Conservation (phyloP, 257 asterid species). For the Mitragyna speciosa region DNA sequence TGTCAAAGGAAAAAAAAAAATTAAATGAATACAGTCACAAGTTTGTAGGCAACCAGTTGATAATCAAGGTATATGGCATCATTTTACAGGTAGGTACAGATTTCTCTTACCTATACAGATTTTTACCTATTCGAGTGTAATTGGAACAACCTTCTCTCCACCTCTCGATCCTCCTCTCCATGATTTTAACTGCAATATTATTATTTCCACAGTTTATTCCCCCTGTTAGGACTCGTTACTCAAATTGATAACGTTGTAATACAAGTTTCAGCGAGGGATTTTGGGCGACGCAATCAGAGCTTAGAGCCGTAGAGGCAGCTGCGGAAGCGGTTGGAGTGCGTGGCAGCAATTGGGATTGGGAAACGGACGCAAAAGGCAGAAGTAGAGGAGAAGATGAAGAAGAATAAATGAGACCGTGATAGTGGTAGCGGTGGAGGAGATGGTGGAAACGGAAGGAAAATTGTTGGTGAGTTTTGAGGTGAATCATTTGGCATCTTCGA, state of each 20-base stretch:
- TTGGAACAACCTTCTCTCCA: too few species aligned
- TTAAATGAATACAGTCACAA: too few species aligned
- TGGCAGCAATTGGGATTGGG: constrained; percentile 46
- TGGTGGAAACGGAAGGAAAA: constrained; percentile 54
- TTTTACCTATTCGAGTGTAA: too few species aligned
- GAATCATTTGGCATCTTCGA: constrained; percentile 57
- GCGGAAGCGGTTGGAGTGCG: constrained; percentile 38
- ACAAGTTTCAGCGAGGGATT: constrained; percentile 75
- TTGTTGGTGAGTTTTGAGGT: constrained; percentile 48
- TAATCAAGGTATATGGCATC: too few species aligned
- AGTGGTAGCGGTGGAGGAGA: constrained; percentile 24
- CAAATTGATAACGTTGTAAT: constrained; percentile 84
- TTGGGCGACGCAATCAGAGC: constrained; percentile 68
- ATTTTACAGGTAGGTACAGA: too few species aligned
- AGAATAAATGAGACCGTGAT: constrained; percentile 25
- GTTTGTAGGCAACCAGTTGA: too few species aligned
- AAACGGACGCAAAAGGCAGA: constrained; percentile 72
- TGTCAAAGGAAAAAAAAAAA: too few species aligned
- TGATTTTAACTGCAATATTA: constrained; percentile 54
- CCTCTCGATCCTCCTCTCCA: constrained; percentile 72
- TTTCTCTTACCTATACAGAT: too few species aligned
- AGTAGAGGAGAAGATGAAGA: constrained; percentile 21
- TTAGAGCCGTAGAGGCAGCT: constrained; percentile 25
- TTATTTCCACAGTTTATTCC: neutral
- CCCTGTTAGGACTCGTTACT: constrained; percentile 79